Evolutionary conservation across 352 stramenopile genomes (phyloP).

Genomic region (Globisporangium irregulare): DNA sequence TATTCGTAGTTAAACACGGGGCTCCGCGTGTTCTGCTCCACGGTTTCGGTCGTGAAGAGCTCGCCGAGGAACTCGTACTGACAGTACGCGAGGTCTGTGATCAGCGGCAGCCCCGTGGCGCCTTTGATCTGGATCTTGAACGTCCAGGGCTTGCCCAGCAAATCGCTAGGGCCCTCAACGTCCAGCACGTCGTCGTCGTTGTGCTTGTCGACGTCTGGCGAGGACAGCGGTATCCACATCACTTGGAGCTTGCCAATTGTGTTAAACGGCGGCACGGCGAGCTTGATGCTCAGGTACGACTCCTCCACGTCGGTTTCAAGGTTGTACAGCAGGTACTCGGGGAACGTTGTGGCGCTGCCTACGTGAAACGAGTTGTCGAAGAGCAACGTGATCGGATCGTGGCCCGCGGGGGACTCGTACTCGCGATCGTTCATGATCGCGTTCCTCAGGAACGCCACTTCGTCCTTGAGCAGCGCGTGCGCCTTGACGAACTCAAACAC

Average conservation of each 20-base stretch:
- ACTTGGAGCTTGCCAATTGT: slow-evolving; percentile 92
- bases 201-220: slow-evolving; percentile 65
- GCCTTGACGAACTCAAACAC: slow-evolving; percentile 93
- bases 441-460: slow-evolving; percentile 90
- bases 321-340: slow-evolving; percentile 91
- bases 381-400: slow-evolving; percentile 91
- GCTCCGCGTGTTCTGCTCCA: slow-evolving; percentile 86
- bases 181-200: slow-evolving; percentile 66
- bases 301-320: slow-evolving; percentile 91
- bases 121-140: slow-evolving; percentile 87
- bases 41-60: slow-evolving; percentile 89
- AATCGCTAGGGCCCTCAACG: slow-evolving; percentile 66
- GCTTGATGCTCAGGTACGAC: slow-evolving; percentile 87
- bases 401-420: slow-evolving; percentile 78
- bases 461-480: slow-evolving; percentile 77
- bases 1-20: slow-evolving; percentile 89
- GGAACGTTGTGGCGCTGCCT: slow-evolving; percentile 90
- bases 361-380: slow-evolving; percentile 93
- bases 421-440: slow-evolving; percentile 86
- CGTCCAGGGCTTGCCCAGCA: slow-evolving; percentile 90
- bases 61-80: slow-evolving; percentile 93
- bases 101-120: slow-evolving; percentile 81
- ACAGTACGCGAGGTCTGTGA: slow-evolving; percentile 89
- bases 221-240: slow-evolving; percentile 84
- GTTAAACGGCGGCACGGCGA: slow-evolving; percentile 90